phyloP scores from a whole-genome alignment of 768 basidiomycete species.

The Cystoderma amianthinum region DNA sequence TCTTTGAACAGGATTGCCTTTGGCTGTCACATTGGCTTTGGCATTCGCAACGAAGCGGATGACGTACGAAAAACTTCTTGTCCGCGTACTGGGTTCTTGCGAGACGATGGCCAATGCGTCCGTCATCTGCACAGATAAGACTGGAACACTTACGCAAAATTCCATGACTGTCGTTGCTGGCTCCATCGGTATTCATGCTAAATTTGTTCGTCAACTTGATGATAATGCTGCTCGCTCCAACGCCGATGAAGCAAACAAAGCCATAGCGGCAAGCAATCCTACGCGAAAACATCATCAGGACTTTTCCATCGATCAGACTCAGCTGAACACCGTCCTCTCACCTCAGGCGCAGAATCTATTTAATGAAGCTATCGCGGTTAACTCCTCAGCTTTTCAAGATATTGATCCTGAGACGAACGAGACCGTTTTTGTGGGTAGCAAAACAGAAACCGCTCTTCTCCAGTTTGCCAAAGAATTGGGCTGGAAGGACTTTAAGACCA shows the following conservation, averaged over 20 bases:
- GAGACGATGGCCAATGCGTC: constrained; percentile 99
- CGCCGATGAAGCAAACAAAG: constrained; percentile 45
- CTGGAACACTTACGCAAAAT: constrained; percentile 94
- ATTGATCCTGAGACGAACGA: constrained; percentile 52
- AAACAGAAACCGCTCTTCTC: constrained; percentile 92
- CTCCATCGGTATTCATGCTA: constrained; percentile 88
- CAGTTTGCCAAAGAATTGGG: constrained; percentile 75
- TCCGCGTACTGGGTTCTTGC: constrained; percentile 92
- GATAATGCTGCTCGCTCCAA: constrained; percentile 70
- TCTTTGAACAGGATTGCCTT: constrained; percentile 60
- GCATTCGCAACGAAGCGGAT: constrained; percentile 99
- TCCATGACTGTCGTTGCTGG: constrained; percentile 95
- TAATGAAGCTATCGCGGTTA: constrained; percentile 83
- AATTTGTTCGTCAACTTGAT: constrained; percentile 78
- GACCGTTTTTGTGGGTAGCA: constrained; percentile 75
- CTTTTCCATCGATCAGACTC: constrained; percentile 78
- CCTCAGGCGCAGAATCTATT: constrained; percentile 57
- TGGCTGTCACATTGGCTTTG: constrained; percentile 93
- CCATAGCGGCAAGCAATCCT: constrained; percentile 12
- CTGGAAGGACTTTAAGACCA: constrained; percentile 68
- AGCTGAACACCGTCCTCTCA: constrained; percentile 60
- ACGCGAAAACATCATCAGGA: constrained; percentile 52
- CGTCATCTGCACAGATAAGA: constrained; percentile 94
- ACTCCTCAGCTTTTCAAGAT: constrained; percentile 95
- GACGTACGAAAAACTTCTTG: constrained; percentile 91